Percentiles rank a stretch among this genome's conserved stretches.
Evolutionary conservation across 2,329 filamentous ascomycete genomes (phyloP).

Genomic region (Microdochium trichocladiopsis): DNA sequence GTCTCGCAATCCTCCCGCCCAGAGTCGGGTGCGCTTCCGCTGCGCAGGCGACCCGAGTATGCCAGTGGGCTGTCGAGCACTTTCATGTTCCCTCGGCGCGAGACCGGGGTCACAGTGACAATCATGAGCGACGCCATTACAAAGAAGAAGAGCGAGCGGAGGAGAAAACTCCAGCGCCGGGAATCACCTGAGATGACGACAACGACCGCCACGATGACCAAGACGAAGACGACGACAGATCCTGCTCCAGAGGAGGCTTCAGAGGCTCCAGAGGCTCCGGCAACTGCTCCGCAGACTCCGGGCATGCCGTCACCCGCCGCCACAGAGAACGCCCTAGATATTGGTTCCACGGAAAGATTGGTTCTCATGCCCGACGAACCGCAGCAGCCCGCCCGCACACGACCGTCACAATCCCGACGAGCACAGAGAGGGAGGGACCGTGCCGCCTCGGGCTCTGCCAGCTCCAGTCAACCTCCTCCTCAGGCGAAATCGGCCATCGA

Average conservation of each 20-base stretch:
- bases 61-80: background rate
- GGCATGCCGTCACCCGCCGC: background rate
- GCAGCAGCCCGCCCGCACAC: background rate
- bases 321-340: no score
- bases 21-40: background rate
- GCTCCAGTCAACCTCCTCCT: background rate
- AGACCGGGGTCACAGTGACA: background rate
- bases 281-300: background rate
- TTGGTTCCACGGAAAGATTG: background rate
- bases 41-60: background rate
- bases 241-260: no score
- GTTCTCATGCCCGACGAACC: background rate
- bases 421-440: background rate
- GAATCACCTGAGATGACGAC: background rate
- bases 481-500: background rate
- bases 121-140: background rate
- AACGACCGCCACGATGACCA: background rate
- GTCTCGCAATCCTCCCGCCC: background rate
- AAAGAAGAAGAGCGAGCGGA: background rate
- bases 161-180: background rate
- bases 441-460: background rate
- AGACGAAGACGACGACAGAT: no score
- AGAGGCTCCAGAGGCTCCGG: no score
- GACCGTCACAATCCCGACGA: background rate
- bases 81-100: background rate